Evolutionary conservation across 306 rosid genomes (phyloP).

Genomic region (Carpinus fangiana): DNA sequence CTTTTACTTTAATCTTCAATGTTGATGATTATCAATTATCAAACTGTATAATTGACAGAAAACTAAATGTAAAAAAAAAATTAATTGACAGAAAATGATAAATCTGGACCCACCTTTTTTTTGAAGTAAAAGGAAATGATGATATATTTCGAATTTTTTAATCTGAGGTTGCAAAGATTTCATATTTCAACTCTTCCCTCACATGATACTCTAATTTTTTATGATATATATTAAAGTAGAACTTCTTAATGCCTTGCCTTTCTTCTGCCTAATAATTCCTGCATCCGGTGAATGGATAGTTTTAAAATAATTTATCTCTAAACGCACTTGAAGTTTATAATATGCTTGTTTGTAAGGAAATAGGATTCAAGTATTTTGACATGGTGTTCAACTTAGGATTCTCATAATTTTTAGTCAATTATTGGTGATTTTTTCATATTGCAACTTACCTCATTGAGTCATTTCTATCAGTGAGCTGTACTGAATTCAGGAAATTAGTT

Average conservation of each 20-base stretch:
- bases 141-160: no score
- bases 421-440: neutral
- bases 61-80: neutral
- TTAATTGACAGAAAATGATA: constrained; percentile 1
- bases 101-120: neutral
- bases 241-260: neutral
- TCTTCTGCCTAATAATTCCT: neutral
- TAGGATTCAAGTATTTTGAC: neutral
- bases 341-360: neutral
- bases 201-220: neutral
- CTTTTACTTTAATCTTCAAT: neutral
- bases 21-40: neutral
- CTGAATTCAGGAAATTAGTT: constrained; percentile 3
- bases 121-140: no score
- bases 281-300: neutral
- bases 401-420: neutral
- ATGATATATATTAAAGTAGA: neutral
- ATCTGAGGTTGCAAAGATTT: neutral
- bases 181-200: neutral
- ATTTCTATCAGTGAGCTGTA: neutral
- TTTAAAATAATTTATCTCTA: neutral
- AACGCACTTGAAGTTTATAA: neutral
- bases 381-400: neutral
- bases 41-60: neutral
- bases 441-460: neutral